phyloP scores from a whole-genome alignment of 305 asterid species.

The Fraxinus latifolia region DNA sequence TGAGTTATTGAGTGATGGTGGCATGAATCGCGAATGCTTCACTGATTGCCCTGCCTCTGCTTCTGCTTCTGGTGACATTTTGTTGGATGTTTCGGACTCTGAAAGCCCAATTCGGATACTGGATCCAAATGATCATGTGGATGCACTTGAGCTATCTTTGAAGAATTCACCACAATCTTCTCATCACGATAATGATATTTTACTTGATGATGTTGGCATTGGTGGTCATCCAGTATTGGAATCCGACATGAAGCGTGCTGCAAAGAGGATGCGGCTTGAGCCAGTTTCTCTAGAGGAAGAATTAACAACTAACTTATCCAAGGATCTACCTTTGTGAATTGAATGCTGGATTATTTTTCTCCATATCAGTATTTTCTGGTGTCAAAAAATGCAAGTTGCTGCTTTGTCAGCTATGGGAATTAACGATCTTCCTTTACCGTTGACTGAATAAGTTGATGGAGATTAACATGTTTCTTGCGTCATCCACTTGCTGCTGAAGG shows the following conservation, averaged over 20 bases:
- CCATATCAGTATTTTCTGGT: neutral
- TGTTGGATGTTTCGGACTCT: slow-evolving; percentile 15
- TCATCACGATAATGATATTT: neutral
- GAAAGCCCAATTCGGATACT: neutral
- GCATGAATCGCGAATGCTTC: neutral
- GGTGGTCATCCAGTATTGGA: slow-evolving; percentile 25
- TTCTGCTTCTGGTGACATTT: slow-evolving; percentile 6
- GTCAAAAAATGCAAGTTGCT: neutral
- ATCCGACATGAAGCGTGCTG: slow-evolving; percentile 34
- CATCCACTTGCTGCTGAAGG: neutral
- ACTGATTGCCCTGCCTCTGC: slow-evolving; percentile 6
- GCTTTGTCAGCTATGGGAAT: neutral
- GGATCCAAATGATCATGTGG: neutral
- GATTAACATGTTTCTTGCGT: neutral
- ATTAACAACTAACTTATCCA: slow-evolving; percentile 15
- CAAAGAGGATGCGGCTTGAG: slow-evolving; percentile 51
- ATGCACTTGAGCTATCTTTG: neutral
- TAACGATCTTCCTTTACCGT: neutral
- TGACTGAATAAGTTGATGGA: neutral
- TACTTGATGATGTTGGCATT: slow-evolving; percentile 1
- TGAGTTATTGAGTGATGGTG: slow-evolving; percentile 10
- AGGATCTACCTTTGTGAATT: slow-evolving; percentile 30
- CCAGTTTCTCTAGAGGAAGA: slow-evolving; percentile 32
- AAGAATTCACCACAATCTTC: neutral
- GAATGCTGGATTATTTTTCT: neutral